These are phyloP conservation scores for Irpex sp. DNA, from an alignment of 1,284 basidiomycete species.

Conservation along the genomic window DNA sequence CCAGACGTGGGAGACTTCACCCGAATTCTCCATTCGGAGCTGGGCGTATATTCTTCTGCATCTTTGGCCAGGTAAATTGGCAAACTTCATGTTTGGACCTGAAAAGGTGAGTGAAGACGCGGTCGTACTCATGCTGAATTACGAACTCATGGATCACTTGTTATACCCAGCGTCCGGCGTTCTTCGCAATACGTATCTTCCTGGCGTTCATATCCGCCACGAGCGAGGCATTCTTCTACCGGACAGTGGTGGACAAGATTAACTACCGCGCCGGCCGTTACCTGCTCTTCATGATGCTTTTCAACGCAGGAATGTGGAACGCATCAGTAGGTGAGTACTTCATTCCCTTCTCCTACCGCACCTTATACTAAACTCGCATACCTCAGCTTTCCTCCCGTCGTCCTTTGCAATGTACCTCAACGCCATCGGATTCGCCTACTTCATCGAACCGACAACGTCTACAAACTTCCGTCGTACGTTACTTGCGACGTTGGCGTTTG, in stretches of 20 bases:
- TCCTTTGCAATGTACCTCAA: constrained; percentile 93
- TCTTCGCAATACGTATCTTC: constrained; percentile 84
- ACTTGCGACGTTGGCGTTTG: constrained; percentile 67
- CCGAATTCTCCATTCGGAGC: constrained; percentile 84
- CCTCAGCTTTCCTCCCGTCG: constrained; percentile 84
- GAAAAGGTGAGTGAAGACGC: constrained; percentile 23
- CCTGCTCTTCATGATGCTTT: constrained; percentile 78
- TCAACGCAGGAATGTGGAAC: constrained; percentile 92
- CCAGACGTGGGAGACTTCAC: constrained; percentile 97
- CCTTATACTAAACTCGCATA: background rate
- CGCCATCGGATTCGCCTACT: constrained; percentile 76
- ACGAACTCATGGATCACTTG: background rate
- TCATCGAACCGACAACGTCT: constrained; percentile 64
- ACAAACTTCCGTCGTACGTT: constrained; percentile 51
- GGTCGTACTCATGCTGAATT: background rate
- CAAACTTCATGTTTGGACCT: constrained; percentile 20
- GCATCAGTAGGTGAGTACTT: constrained; percentile 65
- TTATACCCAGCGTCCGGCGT: constrained; percentile 61
- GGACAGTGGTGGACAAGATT: constrained; percentile 75
- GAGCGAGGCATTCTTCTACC: constrained; percentile 84
- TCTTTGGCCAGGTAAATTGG: constrained; percentile 43
- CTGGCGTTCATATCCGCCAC: constrained; percentile 73
- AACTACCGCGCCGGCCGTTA: constrained; percentile 91
- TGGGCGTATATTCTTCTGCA: constrained; percentile 91
- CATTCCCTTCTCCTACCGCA: constrained; percentile 4